Conservation (phyloP, 2,329 filamentous ascomycete genomes). For the Calonectria honghensis region DNA sequence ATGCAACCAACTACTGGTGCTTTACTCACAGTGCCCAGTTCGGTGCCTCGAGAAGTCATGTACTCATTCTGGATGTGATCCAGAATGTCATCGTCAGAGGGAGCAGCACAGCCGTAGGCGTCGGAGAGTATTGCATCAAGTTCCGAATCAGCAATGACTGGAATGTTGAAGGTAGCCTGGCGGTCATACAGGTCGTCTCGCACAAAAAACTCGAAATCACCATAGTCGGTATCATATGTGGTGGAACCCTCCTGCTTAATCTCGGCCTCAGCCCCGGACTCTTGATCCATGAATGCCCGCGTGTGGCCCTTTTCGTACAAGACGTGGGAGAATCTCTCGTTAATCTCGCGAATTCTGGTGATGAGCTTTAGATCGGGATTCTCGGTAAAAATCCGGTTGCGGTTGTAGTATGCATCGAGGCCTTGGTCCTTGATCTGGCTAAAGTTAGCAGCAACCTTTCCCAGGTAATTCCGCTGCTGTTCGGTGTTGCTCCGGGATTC, state of each 20-base stretch:
- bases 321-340: slow-evolving; percentile 58
- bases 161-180: slow-evolving; percentile 35
- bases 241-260: background rate
- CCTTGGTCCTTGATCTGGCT: slow-evolving; percentile 54
- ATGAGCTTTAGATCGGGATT: slow-evolving; percentile 59
- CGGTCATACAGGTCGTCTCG: slow-evolving; percentile 46
- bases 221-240: slow-evolving; percentile 3
- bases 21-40: slow-evolving; percentile 70
- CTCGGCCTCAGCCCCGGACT: background rate
- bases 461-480: slow-evolving; percentile 61
- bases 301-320: slow-evolving; percentile 55
- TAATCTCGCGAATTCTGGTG: slow-evolving; percentile 61
- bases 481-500: slow-evolving; percentile 52
- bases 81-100: slow-evolving; percentile 60
- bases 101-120: slow-evolving; percentile 42
- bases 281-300: slow-evolving; percentile 14
- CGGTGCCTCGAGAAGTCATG: slow-evolving; percentile 66
- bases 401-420: slow-evolving; percentile 61
- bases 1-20: no score
- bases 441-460: slow-evolving; percentile 58
- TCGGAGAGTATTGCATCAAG: slow-evolving; percentile 56
- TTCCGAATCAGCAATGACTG: slow-evolving; percentile 36
- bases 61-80: slow-evolving; percentile 61
- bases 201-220: background rate
- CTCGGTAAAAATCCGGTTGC: slow-evolving; percentile 55